Percentiles rank a stretch among this genome's conserved stretches.
Evolutionary conservation across 2,329 filamentous ascomycete genomes (phyloP).

Genomic region (Graphilbum sp.): DNA sequence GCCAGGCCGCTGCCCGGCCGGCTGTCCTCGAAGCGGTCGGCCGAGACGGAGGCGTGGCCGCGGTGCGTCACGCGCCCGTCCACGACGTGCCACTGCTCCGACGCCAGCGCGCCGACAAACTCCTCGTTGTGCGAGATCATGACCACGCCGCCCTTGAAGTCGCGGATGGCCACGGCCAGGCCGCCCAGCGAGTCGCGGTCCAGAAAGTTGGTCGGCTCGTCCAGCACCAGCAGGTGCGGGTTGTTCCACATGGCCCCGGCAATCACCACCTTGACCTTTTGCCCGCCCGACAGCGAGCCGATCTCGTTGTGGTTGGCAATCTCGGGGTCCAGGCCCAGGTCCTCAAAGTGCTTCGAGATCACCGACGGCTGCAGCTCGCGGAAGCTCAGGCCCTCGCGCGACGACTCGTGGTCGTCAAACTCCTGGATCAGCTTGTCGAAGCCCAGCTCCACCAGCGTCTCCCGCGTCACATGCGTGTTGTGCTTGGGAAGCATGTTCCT

Average conservation of each 20-base stretch:
- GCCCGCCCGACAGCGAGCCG: conserved; percentile 83
- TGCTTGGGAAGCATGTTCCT: conserved; percentile 71
- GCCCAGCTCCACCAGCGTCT: conserved; percentile 71
- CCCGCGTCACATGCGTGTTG: conserved; percentile 85
- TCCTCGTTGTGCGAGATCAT: conserved; percentile 99
- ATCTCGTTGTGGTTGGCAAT: conserved; percentile 99
- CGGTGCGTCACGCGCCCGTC: conserved; percentile 78
- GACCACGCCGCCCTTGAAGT: conserved; percentile 95
- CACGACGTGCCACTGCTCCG: conserved; percentile 89
- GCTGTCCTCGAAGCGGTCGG: conserved; percentile 78
- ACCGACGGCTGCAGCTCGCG: conserved; percentile 81
- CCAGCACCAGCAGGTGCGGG: conserved; percentile 88
- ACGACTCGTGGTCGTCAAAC: conserved; percentile 96
- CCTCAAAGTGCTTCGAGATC: conserved; percentile 96
- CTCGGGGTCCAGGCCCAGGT: conserved; percentile 87
- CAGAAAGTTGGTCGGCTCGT: conserved; percentile 98
- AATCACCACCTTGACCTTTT: conserved; percentile 98
- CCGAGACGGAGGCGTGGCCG: conserved; percentile 54
- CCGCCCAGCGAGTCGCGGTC: conserved; percentile 94
- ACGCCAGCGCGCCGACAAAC: conserved; percentile 88
- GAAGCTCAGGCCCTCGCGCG: conserved; percentile 95
- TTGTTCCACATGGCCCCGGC: conserved; percentile 98
- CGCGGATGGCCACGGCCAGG: conserved; percentile 90
- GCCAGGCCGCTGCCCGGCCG: conserved; percentile 32
- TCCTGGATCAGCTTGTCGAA: conserved; percentile 93